phyloP scores from a whole-genome alignment of 2,329 filamentous ascomycete genomes.

The Trichoderma polysporum region DNA sequence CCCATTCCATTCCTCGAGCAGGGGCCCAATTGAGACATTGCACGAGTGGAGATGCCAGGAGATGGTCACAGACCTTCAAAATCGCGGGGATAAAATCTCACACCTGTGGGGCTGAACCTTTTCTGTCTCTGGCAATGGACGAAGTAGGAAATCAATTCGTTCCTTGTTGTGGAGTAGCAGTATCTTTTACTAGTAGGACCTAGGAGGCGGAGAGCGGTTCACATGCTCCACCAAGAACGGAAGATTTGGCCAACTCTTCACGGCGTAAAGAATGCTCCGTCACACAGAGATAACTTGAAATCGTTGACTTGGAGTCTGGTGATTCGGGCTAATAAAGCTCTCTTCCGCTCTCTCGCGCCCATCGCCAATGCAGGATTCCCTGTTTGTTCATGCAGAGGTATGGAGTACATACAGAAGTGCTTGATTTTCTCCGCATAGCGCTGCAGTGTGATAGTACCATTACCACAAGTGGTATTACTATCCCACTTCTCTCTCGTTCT shows the following conservation, averaged over 20 bases:
- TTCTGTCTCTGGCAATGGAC: neutral
- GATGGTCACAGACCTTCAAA: neutral
- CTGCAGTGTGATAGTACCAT: neutral
- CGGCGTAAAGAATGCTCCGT: neutral
- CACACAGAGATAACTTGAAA: neutral
- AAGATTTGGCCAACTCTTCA: neutral
- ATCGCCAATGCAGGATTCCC: conserved; percentile 6
- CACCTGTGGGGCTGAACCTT: conserved; percentile 3
- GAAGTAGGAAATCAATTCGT: neutral
- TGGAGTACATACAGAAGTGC: neutral
- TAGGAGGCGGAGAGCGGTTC: neutral
- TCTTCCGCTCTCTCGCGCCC: neutral
- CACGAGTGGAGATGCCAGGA: neutral
- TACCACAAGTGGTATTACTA: neutral
- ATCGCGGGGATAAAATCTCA: conserved; percentile 15
- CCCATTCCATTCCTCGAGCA: conserved; percentile 10
- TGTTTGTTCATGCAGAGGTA: neutral
- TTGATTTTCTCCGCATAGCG: neutral
- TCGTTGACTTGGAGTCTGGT: neutral
- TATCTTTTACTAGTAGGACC: neutral
- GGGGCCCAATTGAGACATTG: neutral
- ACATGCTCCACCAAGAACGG: neutral
- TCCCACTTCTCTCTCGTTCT: neutral
- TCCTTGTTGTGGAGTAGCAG: neutral
- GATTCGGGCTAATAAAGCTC: neutral